Evolutionary conservation across 2,329 filamentous ascomycete genomes (phyloP), one percentile per base, ranked within the genome.

Genomic region (Fusarium humuli): DNA sequence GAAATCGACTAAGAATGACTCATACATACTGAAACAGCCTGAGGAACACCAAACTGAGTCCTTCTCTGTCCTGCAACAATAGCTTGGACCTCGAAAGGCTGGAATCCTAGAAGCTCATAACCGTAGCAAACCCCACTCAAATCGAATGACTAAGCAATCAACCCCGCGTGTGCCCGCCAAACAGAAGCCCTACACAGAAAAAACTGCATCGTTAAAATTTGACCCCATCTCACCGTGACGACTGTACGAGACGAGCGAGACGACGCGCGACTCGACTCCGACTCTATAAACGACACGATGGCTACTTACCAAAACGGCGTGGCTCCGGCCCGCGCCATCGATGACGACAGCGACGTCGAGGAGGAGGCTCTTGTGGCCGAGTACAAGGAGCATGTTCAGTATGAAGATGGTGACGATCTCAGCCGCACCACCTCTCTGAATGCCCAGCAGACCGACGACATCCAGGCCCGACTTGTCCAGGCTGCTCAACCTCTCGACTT

Each of bases 401-500:
- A 95, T 78, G 93, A 97, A 77, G 94, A 94, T 79, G 90, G 91
- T 76, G 90, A 94, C 83, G 82, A 97, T 74, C 84, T 97, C 75
- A 94, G 95, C 81, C 89, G 90, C 80, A 90, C 90, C 75, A 90
- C 83, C 78, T 91, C 89, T 57, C 80, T 92, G 80, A 90, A 86
- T 81, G 89, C 87, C 76, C 90, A 91, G 78, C 92, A 93, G 82
- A 87, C 90, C 79, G 94, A 97, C 82, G 96, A 98, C 79, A 93
- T 99, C 77, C 94, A 98, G 84, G 92, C 93, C 70, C 92, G 96
- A 81, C 88, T 99, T 70, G 91, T 91, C 72, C 94, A 94, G 73
- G 96, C 96, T 65, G 96, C 96, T 71, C 95, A 96, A 78, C 96
- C 96, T 54, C 87, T 99, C 73, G 96, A 99, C 81, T 98, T 97